phyloP scores from a whole-genome alignment of 306 rosid genomes.

The Fragaria vesca region DNA sequence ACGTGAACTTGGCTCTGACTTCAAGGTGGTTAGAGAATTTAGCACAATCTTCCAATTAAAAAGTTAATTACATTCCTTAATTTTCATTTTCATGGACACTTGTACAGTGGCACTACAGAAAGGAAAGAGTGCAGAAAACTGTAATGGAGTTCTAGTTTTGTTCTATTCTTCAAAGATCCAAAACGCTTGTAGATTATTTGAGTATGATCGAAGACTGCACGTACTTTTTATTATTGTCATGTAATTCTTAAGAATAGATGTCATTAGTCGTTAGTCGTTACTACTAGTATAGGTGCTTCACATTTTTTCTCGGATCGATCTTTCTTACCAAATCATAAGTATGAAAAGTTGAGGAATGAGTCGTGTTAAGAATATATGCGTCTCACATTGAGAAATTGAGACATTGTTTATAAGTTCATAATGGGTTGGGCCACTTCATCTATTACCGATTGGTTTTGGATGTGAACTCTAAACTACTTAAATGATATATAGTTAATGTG shows the following conservation, averaged over 20 bases:
- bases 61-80: neutral
- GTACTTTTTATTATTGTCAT: neutral
- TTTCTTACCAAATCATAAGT: neutral
- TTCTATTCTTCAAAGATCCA: neutral
- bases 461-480: no score
- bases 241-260: neutral
- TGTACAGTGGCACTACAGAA: neutral
- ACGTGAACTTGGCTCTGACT: neutral
- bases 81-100: neutral
- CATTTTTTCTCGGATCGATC: neutral
- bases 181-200: neutral
- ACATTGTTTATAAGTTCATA: no score
- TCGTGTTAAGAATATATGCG: no score
- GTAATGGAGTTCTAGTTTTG: neutral
- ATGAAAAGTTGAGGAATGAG: neutral
- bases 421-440: rapidly evolving
- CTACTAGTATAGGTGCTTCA: neutral
- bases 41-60: neutral
- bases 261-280: no score
- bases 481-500: neutral
- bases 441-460: no score
- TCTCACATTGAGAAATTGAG: no score
- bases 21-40: neutral
- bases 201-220: neutral
- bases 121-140: neutral